Evolutionary conservation across 2,329 filamentous ascomycete species (phyloP), one percentile per base, ranked within the genome.

Genomic region (Plenodomus tracheiphilus): DNA sequence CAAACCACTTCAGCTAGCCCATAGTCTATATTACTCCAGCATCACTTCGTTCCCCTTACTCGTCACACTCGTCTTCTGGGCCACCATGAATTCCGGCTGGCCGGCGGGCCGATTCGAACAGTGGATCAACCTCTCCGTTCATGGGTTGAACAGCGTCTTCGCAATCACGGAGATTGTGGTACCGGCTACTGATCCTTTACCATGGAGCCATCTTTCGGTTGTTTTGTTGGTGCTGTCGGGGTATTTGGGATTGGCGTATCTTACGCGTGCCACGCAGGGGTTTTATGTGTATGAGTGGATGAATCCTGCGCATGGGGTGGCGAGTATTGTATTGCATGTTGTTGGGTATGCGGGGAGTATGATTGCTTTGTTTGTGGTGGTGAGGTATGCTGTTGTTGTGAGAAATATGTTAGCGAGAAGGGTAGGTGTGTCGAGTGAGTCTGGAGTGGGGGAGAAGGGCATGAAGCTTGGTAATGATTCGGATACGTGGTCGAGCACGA

Each of bases 91-190:
- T 28, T 61, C 58, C 16, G 64, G 61, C 18, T 86, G 82, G 78
- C 58, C 61, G 4, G 43, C 43, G 11, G 62, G 57, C 10, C 55
- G 53, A 15, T 73, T 70, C 45, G 65, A 58, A 32, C 61, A 69
- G 25, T 75, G 79, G 83, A 77, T 74, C 61, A 87, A 88, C 67
- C 73, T 90, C 61, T 87, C 85, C 32, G 80, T 88, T 68, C 90
- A 94, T 71, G 85, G 76, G n/a, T 71, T 94, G 42, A 93, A 93
- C 76, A 80, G 81, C 40, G 67, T 79, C 46, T 90, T 89, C 66
- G 87, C 87, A 1, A 74, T 90, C 16, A 80, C 89, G 56, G 89
- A 94, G 74, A 79, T 93, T 57, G n/a, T 86, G 15, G 54, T 93
- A 28, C 77, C 89, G 2, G 79, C 87, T 41, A 87, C 86, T 1